Conservation (phyloP, 176 grass and related monocot species). For the Triticum monococcum region DNA sequence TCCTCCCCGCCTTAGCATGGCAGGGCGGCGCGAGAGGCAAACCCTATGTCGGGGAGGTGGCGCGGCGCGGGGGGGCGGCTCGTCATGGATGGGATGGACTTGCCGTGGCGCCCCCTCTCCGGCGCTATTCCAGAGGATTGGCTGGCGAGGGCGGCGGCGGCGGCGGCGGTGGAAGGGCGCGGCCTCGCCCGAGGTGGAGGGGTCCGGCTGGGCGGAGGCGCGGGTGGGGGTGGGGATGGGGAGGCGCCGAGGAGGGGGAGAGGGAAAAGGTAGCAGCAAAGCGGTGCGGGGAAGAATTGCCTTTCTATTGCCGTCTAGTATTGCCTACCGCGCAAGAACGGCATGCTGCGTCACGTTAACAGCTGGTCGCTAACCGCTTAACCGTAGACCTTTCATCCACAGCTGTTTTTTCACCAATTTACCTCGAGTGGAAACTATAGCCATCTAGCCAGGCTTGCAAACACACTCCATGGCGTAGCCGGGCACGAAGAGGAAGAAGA, state of each 20-base stretch:
- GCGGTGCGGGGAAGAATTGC: background rate
- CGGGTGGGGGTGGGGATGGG: background rate
- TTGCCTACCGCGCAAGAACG: background rate
- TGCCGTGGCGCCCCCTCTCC: background rate
- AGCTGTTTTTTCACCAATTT: background rate
- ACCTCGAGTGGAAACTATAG: background rate
- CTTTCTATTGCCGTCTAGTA: background rate
- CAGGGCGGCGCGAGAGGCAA: conserved; percentile 21
- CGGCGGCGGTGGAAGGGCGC: background rate
- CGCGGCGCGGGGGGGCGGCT: background rate
- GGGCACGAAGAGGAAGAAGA: too few relatives aligned
- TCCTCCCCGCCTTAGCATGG: conserved; percentile 18
- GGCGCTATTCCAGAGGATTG: background rate
- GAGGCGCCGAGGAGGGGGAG: background rate
- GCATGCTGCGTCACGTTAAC: background rate
- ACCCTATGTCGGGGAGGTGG: conserved; percentile 31
- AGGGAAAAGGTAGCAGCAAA: background rate
- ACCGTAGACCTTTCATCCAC: background rate
- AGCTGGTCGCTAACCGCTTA: background rate
- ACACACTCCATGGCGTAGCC: background rate
- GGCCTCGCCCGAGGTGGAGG: background rate
- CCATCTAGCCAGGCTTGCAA: background rate
- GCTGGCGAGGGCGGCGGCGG: background rate
- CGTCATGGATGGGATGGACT: background rate
- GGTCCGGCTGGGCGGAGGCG: background rate